phyloP scores from a whole-genome alignment of 2,329 filamentous ascomycete species.

The Cladosporium sp. region DNA sequence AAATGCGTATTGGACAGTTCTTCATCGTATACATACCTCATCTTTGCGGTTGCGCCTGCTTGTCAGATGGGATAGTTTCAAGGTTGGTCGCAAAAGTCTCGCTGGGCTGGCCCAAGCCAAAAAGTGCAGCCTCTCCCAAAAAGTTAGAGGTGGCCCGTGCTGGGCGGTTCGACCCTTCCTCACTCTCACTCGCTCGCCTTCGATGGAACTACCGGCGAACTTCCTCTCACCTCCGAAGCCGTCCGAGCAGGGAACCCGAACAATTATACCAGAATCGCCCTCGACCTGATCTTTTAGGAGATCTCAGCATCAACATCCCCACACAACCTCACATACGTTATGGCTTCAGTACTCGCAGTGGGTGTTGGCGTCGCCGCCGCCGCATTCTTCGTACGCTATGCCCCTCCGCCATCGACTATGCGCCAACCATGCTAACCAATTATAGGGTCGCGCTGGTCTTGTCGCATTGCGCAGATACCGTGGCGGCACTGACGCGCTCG shows the following conservation, averaged over 20 bases:
- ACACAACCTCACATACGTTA: slow-evolving; percentile 34
- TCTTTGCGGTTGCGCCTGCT: slow-evolving; percentile 22
- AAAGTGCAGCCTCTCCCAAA: background rate
- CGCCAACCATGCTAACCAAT: slow-evolving; percentile 10
- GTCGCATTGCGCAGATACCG: slow-evolving; percentile 84
- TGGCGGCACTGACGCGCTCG: slow-evolving; percentile 72
- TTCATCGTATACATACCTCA: slow-evolving; percentile 22
- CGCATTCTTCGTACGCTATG: slow-evolving; percentile 65
- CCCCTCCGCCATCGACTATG: slow-evolving; percentile 20
- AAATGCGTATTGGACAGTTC: background rate
- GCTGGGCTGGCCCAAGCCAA: background rate
- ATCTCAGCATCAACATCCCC: background rate
- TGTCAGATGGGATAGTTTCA: background rate
- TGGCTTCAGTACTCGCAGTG: slow-evolving; percentile 62
- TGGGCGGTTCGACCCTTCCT: background rate
- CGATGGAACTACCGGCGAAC: background rate
- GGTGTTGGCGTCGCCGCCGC: slow-evolving; percentile 64
- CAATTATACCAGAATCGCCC: background rate
- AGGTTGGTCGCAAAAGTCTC: slow-evolving; percentile 16
- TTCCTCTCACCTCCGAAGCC: slow-evolving; percentile 17
- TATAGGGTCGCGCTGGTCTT: slow-evolving; percentile 84
- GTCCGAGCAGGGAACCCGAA: slow-evolving; percentile 5
- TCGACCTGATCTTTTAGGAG: background rate
- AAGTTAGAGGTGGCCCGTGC: slow-evolving; percentile 10
- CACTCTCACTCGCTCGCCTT: too few species aligned